Evolutionary conservation across 768 basidiomycete genomes (phyloP).

Genomic region (Grammothele lineata): DNA sequence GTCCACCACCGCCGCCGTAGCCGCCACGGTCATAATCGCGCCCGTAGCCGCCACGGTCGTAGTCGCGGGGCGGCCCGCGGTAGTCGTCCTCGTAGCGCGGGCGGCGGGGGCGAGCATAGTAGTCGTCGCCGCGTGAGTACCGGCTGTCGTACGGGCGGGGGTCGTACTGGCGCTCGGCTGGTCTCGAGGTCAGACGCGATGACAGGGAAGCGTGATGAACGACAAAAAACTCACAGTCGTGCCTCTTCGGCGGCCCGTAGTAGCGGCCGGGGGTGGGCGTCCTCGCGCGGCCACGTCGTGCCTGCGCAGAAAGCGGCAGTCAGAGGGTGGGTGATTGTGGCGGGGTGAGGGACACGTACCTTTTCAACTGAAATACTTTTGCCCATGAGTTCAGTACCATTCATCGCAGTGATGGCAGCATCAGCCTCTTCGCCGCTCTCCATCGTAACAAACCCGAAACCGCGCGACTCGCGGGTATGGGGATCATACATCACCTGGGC

Average conservation of each 20-base stretch:
- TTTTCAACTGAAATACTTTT: conserved; percentile 88
- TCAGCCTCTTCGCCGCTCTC: conserved; percentile 84
- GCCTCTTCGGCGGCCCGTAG: conserved; percentile 87
- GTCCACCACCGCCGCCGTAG: conserved; percentile 40
- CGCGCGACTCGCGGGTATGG: conserved; percentile 66
- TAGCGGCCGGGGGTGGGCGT: conserved; percentile 94
- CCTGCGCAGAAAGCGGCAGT: conserved; percentile 46
- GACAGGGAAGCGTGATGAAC: neutral
- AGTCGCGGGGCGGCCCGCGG: conserved; percentile 32
- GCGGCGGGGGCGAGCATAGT: conserved; percentile 43
- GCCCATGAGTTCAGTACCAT: conserved; percentile 82
- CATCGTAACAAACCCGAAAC: conserved; percentile 90
- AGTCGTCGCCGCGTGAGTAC: conserved; percentile 53
- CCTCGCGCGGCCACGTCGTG: conserved; percentile 83
- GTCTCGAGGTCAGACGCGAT: conserved; percentile 7
- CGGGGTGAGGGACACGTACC: conserved; percentile 33
- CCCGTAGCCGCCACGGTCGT: too few relatives aligned
- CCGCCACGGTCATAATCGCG: conserved; percentile 37
- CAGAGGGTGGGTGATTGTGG: neutral
- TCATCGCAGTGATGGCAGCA: conserved; percentile 81
- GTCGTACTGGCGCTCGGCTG: conserved; percentile 85
- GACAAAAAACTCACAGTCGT: conserved; percentile 44
- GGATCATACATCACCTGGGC: conserved; percentile 65
- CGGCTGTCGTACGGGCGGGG: conserved; percentile 89
- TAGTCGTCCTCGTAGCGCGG: conserved; percentile 44